Evolutionary conservation across 2,329 filamentous ascomycete genomes (phyloP), one percentile per base, ranked within the genome.

Genomic region (Cladophialophora exuberans): DNA sequence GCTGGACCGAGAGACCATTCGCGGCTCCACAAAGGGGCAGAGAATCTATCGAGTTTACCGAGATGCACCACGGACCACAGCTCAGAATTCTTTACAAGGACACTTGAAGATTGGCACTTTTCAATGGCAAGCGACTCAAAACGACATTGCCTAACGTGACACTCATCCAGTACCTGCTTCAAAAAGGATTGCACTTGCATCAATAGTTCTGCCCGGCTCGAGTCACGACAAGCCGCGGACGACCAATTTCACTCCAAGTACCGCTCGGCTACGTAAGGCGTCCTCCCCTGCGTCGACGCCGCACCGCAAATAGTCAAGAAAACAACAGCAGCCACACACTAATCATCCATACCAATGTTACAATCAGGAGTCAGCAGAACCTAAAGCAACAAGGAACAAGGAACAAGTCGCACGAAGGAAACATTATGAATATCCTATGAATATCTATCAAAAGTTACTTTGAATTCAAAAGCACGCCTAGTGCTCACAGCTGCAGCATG

Each of bases 101-200:
- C n/a, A n/a, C n/a, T n/a, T n/a, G n/a, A n/a, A n/a, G n/a, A n/a
- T n/a, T n/a, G n/a, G n/a, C n/a, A n/a, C n/a, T n/a, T n/a, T n/a
- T 15, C 39, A 25, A 22, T 20, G 39, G 11, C 35, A 20, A 39
- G 2, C n/a, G n/a, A n/a, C n/a, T n/a, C n/a, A n/a, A 39, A 15
- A 39, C 1, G 35, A 3, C 35, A 35, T 18, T 30, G 15, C 11
- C 23, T 36, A 30, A 20, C 13, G 11, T 23, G 33, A 39, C 33
- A 23, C 9, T 28, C 9, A 36, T 18, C 35, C 28, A 25, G 54
- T 57, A 57, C 54, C 54, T 57, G 54, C 54, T 52, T 52, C 20
- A 20, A 23, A 20, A 11, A 41, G 31, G 30, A 42, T 43, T 47
- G 43, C 43, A 57, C 54, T 49, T 57, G 54, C 48, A 49, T 57